These are phyloP conservation scores for Candida peoriensis DNA, from an alignment of 805 yeast genomes.

Conservation along the genomic window DNA sequence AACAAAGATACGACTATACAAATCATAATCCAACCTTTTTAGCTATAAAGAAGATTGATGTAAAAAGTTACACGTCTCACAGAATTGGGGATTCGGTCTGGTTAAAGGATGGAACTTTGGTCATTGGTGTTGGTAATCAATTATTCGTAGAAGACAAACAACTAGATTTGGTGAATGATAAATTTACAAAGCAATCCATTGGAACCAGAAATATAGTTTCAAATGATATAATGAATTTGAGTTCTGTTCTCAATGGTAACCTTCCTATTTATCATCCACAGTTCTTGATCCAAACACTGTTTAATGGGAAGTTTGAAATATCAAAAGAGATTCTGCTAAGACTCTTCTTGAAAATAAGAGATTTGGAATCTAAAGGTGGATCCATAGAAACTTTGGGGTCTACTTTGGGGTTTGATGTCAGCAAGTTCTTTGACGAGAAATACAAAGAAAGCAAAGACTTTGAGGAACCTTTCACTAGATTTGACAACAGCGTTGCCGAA, in stretches of 20 bases:
- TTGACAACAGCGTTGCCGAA: slow-evolving; percentile 38
- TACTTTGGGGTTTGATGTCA: slow-evolving; percentile 24
- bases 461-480: slow-evolving; percentile 36
- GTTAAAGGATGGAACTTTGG: slow-evolving; percentile 74
- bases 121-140: slow-evolving; percentile 87
- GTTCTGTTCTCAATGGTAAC: slow-evolving; percentile 80
- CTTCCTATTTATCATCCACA: slow-evolving; percentile 91
- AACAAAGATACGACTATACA: slow-evolving; percentile 84
- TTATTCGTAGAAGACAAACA: slow-evolving; percentile 73
- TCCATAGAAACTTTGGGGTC: slow-evolving; percentile 22
- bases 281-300: slow-evolving; percentile 67
- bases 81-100: slow-evolving; percentile 85
- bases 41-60: slow-evolving; percentile 67
- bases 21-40: slow-evolving; percentile 73
- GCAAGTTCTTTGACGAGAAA: slow-evolving; percentile 22
- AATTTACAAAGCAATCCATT: slow-evolving; percentile 46
- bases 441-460: slow-evolving; percentile 6
- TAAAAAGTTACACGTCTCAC: slow-evolving; percentile 69
- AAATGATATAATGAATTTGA: slow-evolving; percentile 58
- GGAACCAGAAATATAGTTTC: slow-evolving; percentile 54
- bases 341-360: slow-evolving; percentile 50
- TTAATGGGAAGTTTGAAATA: slow-evolving; percentile 50
- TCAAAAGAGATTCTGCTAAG: slow-evolving; percentile 54
- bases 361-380: slow-evolving; percentile 38
- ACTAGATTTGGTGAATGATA: slow-evolving; percentile 47